Percentiles rank a stretch among this genome's conserved stretches.
phyloP scores from a whole-genome alignment of 805 yeast genomes.

The Trichomonascus vanleenenianus region DNA sequence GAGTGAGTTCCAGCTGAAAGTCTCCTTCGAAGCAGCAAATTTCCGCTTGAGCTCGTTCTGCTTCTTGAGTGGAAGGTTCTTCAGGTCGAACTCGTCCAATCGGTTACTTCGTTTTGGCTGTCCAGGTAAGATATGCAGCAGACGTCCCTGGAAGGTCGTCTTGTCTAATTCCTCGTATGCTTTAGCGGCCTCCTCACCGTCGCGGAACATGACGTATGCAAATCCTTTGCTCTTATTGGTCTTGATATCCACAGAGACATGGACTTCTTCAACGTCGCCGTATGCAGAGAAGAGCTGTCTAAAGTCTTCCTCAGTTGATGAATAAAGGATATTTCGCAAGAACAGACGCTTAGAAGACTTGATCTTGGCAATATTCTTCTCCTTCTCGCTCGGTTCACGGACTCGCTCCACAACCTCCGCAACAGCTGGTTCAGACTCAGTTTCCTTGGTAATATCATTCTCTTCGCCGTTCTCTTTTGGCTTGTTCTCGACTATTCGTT shows the following conservation, averaged over 20 bases:
- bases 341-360: slow-evolving; percentile 75
- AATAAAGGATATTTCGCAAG: slow-evolving; percentile 75
- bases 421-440: slow-evolving; percentile 10
- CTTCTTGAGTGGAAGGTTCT: slow-evolving; percentile 86
- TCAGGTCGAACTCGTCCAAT: slow-evolving; percentile 83
- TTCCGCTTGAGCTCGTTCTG: slow-evolving; percentile 80
- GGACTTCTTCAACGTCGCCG: slow-evolving; percentile 82
- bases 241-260: slow-evolving; percentile 83
- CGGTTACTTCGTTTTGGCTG: slow-evolving; percentile 73
- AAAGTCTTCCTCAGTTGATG: slow-evolving; percentile 76
- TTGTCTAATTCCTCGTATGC: slow-evolving; percentile 76
- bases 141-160: slow-evolving; percentile 87
- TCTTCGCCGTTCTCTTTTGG: slow-evolving; percentile 32
- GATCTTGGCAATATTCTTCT: slow-evolving; percentile 42
- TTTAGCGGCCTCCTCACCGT: slow-evolving; percentile 60
- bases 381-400: slow-evolving; percentile 28
- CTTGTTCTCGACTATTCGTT: slow-evolving; percentile 53
- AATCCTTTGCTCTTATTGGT: slow-evolving; percentile 90
- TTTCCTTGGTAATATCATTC: slow-evolving; percentile 10
- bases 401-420: slow-evolving; percentile 8
- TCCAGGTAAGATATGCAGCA: slow-evolving; percentile 83
- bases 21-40: slow-evolving; percentile 74
- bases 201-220: slow-evolving; percentile 71
- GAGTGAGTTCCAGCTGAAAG: slow-evolving; percentile 92
- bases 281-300: slow-evolving; percentile 50